Percentiles rank a stretch among this genome's conserved stretches.
These are phyloP conservation scores for Psidium guajava DNA, from an alignment of 345 rosid genomes.

Conservation along the genomic window DNA sequence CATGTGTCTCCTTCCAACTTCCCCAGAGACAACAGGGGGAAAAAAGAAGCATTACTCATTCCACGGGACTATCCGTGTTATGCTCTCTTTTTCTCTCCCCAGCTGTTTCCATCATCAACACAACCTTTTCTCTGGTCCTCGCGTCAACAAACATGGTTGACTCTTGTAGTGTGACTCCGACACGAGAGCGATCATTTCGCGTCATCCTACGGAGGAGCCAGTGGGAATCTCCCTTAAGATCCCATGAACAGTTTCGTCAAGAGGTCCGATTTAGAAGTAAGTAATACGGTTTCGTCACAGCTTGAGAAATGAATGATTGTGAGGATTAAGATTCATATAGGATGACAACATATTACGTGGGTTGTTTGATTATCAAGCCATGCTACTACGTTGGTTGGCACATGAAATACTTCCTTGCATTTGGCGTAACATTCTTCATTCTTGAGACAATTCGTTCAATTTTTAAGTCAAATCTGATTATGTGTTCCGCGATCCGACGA, in stretches of 20 bases:
- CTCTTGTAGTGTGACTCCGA: not conserved
- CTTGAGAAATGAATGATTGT: not conserved
- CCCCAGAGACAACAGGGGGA: too few species aligned
- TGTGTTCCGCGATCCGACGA: not conserved
- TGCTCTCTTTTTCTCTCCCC: not conserved
- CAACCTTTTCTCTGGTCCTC: not conserved
- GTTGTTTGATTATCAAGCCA: too few species aligned
- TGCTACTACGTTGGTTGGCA: not conserved
- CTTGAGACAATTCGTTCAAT: too few species aligned
- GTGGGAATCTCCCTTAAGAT: not conserved
- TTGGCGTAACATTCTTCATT: not conserved
- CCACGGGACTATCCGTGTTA: not conserved
- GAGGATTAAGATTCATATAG: not conserved
- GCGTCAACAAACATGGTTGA: not conserved
- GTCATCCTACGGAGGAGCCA: not conserved
- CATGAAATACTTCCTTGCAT: not conserved
- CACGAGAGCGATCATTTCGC: not conserved
- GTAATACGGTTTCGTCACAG: too few species aligned
- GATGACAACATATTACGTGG: too few species aligned
- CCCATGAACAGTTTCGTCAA: too few species aligned
- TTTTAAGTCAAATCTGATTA: too few species aligned
- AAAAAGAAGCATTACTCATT: not conserved
- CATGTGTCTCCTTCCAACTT: not conserved
- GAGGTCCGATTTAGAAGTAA: not conserved
- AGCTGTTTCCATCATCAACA: not conserved